Conservation (phyloP, 352 stramenopile species). For the Phytophthora rubi region DNA sequence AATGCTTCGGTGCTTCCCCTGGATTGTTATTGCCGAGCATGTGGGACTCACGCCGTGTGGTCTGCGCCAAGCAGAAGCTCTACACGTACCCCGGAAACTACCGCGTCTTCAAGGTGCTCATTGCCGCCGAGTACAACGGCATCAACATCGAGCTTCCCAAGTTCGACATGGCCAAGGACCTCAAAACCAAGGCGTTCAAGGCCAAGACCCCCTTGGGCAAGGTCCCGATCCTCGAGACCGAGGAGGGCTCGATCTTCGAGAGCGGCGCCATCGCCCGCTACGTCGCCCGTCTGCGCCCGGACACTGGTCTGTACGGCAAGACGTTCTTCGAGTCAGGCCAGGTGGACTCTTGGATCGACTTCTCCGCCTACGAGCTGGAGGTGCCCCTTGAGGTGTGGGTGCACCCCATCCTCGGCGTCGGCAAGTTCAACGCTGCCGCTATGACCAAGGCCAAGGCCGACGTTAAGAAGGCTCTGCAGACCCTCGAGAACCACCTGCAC, state of each 20-base stretch:
- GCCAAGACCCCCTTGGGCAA: constrained; percentile 91
- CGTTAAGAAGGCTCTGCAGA: constrained; percentile 82
- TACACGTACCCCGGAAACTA: constrained; percentile 92
- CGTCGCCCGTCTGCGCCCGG: constrained; percentile 86
- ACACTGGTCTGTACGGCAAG: constrained; percentile 89
- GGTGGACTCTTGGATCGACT: constrained; percentile 95
- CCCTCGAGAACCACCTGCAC: constrained; percentile 90
- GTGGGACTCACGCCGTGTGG: neutral
- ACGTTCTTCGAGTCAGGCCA: constrained; percentile 92
- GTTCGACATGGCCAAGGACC: constrained; percentile 69
- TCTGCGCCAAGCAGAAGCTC: constrained; percentile 63
- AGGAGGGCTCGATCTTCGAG: constrained; percentile 85
- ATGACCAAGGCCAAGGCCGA: constrained; percentile 90
- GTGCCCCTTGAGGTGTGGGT: constrained; percentile 88
- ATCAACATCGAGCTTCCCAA: constrained; percentile 83
- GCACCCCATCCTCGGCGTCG: constrained; percentile 88
- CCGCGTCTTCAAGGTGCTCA: constrained; percentile 94
- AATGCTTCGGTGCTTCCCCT: neutral
- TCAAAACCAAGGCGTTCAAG: constrained; percentile 76
- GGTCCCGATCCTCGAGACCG: constrained; percentile 88
- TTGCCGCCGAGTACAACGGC: constrained; percentile 94
- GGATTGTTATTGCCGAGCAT: neutral
- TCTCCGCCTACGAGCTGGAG: constrained; percentile 91
- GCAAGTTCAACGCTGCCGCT: constrained; percentile 75
- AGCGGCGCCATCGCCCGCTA: constrained; percentile 94